Base-by-base conservation (phyloP, 495 filamentous ascomycete species). In the Penicillium verhagenii region DNA sequence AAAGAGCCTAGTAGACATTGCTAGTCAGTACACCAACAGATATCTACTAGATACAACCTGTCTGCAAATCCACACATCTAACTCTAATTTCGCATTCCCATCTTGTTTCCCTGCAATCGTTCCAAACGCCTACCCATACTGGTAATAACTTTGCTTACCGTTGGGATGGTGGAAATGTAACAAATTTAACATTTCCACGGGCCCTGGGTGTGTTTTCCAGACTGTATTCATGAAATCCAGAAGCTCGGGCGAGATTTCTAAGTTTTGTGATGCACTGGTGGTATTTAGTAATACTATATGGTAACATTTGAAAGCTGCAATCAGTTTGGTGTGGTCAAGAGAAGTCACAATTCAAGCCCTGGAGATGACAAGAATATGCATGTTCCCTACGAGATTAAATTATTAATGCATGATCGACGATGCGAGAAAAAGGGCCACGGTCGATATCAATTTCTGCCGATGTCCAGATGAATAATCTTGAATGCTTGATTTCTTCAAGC, bases 131-230 rank as follows among this genome's bases (percentile, higher is more conserved):
- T 71, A 65, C 2, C 84, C 83, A 64, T 87, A 88, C 25, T 76
- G 64, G 25, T 78, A 72, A 60, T 87, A 88, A 35, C 72, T 68
- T 46, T 75, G 68, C 58, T 81, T 83, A 53, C 66, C 75, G 11
- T 72, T 73, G 0, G 73, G 71, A 16, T 72, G 65, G 19, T 75
- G 69, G 66, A 88, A 87, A 52, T 83, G 75, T 6, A 88, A 73
- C n/a, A 87, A 70, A 52, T 87, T 88, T n/a, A 87, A 68, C 85
- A 87, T 87, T 2, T 80, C 82, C 4, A 87, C 82, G 0, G 85
- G 79, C 8, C 78, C 75, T 7, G 61, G 38, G 18, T 72, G 68
- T 24, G 59, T 64, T 40, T 54, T 48, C 3, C 52, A 57, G 18
- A 70, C 59, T 24, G 37, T 13, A 2, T 65, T 53, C 66, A 85